These are phyloP conservation scores for Pythium scleroteichum DNA, from an alignment of 352 stramenopile genomes.

Conservation along the genomic window DNA sequence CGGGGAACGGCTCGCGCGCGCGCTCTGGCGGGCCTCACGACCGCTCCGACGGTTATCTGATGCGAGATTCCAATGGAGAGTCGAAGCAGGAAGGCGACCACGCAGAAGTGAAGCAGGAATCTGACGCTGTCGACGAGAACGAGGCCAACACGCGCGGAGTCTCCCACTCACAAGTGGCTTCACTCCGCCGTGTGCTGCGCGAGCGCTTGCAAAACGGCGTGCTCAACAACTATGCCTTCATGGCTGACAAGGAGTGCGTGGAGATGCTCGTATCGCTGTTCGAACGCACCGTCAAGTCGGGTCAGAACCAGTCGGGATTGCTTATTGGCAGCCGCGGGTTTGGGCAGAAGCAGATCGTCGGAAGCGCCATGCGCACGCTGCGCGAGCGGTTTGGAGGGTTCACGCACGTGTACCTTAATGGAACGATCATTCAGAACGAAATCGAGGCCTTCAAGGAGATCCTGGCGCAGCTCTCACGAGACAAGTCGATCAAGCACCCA, in stretches of 20 bases:
- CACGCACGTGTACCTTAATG: constrained; percentile 74
- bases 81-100: not conserved
- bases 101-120: not conserved
- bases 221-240: constrained; percentile 18
- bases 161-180: constrained; percentile 33
- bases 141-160: not conserved
- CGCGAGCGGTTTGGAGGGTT: constrained; percentile 41
- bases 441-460: constrained; percentile 87
- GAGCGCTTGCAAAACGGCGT: constrained; percentile 37
- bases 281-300: constrained; percentile 62
- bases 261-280: constrained; percentile 61
- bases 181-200: constrained; percentile 42
- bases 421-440: constrained; percentile 78
- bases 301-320: constrained; percentile 80
- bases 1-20: not conserved
- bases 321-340: constrained; percentile 61
- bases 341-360: constrained; percentile 52
- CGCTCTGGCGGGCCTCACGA: not conserved
- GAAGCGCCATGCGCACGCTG: constrained; percentile 51
- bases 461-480: constrained; percentile 57
- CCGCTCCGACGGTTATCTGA: not conserved
- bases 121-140: not conserved
- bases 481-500: constrained; percentile 60
- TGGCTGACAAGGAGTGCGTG: constrained; percentile 24
- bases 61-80: not conserved